Base-by-base conservation (phyloP, 352 stramenopile species). In the Phytophthora litchii region DNA sequence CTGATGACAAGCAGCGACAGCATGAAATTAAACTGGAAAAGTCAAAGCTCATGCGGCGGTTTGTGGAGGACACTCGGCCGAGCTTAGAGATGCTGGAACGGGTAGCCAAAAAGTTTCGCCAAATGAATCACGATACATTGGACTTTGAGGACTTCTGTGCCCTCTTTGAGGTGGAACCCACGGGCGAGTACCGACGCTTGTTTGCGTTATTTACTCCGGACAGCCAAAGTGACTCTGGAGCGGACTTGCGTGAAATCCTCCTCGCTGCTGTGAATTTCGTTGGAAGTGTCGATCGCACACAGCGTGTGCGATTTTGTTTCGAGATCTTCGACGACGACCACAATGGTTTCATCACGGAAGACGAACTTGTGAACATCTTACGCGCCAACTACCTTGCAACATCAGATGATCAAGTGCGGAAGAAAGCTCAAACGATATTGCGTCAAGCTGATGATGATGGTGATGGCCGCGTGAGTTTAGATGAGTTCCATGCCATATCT, bases 321-420 rank as follows among this genome's bases (percentile, higher is more conserved):
- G 90, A 97, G 21, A 89, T 98, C 44, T 98, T 97, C 48, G 94
- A 98, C 60, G 90, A 97, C 49, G 94, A 98, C 63, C 81, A 92
- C 73, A 96, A 93, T 44, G 86, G 86, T 21, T 97, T 94, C 54
- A 89, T 97, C 62, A 94, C 86, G 0, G 72, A 94, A 48, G 77
- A 92, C 34, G 91, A 98, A 67, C 83, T 98, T 16, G 68, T 95
- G 12, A 88, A 93, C 32, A 96, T 98, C 40, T 74, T 98, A 52
- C 91, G 89, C 51, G 91, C 88, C 3, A 97, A 96, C 46, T 89
- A 97, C 68, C 76, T 98, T 70, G 60, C 68, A 12, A 88, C 80
- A 2, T 77, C 80, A 4, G 70, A 74, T 25, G 80, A 78, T 21
- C 83, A 93, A 58, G 89, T 97, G 9, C 63, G 71, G 19, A 93